phyloP scores from a whole-genome alignment of 2,329 filamentous ascomycete species.

The Claviceps cyperi region DNA sequence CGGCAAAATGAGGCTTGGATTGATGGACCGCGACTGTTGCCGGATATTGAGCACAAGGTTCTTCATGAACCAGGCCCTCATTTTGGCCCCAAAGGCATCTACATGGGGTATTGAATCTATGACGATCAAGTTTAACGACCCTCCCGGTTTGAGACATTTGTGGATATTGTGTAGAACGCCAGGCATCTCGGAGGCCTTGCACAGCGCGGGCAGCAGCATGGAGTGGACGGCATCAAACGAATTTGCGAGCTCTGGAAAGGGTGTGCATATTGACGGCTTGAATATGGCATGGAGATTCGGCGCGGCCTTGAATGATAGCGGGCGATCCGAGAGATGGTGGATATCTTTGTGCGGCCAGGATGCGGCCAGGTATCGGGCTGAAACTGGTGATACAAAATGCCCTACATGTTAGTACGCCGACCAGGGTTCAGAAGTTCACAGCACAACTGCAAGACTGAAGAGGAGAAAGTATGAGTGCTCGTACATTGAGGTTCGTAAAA shows the following conservation, averaged over 20 bases:
- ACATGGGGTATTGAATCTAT: conserved; percentile 47
- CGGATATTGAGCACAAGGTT: conserved; percentile 46
- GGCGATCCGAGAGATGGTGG: conserved; percentile 3
- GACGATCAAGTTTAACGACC: conserved; percentile 42
- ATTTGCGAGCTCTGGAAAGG: conserved; percentile 21
- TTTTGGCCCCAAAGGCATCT: conserved; percentile 38
- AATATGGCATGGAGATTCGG: conserved; percentile 2
- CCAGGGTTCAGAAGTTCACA: not conserved
- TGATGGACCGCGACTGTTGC: conserved; percentile 41
- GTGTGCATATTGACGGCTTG: not conserved
- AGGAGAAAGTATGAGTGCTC: not conserved
- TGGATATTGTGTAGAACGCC: conserved; percentile 40
- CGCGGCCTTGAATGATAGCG: conserved; percentile 2
- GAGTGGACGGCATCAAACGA: conserved; percentile 37
- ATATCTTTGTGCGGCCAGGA: conserved; percentile 2
- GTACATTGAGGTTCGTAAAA: conserved; percentile 38
- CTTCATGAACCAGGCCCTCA: conserved; percentile 48
- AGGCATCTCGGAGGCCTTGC: conserved; percentile 42
- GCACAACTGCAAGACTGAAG: not conserved
- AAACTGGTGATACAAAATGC: not conserved
- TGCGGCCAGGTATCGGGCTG: not conserved
- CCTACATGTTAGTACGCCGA: not conserved
- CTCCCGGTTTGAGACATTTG: conserved; percentile 38
- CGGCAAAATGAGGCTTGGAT: conserved; percentile 43
- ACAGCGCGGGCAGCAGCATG: conserved; percentile 39